Base-by-base conservation (phyloP, 2,329 filamentous ascomycete genomes). In the Colletotrichum musae region DNA sequence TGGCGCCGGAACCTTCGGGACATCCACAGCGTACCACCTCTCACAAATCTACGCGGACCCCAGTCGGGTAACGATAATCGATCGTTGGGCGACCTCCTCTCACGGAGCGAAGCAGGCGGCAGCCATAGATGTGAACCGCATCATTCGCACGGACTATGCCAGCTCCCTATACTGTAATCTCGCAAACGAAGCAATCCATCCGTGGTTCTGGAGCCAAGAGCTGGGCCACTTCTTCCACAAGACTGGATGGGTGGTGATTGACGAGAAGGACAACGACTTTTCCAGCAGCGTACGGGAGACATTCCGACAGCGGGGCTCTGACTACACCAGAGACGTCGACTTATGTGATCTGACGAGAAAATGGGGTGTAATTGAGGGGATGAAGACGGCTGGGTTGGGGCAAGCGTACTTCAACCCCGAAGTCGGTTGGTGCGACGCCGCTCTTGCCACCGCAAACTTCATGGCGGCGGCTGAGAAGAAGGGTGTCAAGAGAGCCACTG, bases 1-100 rank as follows among this genome's bases (percentile, higher is more conserved):
- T 48, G 86, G 86, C 18, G 83, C 81, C 6, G 86, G 86, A 36
- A 82, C 84, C 21, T 87, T 87, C 67, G 86, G 85, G 48, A 80
- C 81, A 26, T 84, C 81, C 32, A 85, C 84, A 0, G 86, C 85
- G 1, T 85, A 85, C 71, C 81, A 87, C 61, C 79, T 86, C 2
- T 72, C 75, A 5, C 59, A 70, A 16, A 59, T 21, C 28, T 68
- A 63, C 43, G 24, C 51, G 6, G 36, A 68, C 45, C 18, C 64
- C 4, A 63, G 58, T 18, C 72, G 72, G 10, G 59, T 72, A 12
- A 72, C 65, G 2, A 36, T 68, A 6, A 48, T 71, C 12, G 69
- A 72, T 26, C 65, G 62, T n/a, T 58, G 54, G 51, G 39, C 7
- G 10, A 26, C 36, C 18, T 54, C 26, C n/a, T 51, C 16, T 21